Base-by-base conservation (phyloP, 352 stramenopile species). In the Phytophthora podocarpi region DNA sequence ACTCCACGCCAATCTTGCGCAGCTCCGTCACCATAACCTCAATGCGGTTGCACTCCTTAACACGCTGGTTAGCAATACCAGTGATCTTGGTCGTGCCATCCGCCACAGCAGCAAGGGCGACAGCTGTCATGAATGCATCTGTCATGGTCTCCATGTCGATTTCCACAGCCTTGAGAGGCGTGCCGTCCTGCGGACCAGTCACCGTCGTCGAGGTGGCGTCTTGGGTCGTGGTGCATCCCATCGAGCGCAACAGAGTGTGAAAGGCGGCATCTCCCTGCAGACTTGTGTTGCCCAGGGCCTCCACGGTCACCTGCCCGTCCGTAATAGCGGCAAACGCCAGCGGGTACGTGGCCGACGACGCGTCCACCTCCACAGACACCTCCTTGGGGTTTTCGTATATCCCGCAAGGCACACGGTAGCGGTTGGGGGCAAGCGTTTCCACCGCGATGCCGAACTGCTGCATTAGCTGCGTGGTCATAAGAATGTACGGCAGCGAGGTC, bases 31-130 rank as follows among this genome's bases (percentile, higher is more conserved):
- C 91, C 84, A 99, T 99, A 7, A 97, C 97, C 50, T 97, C 97
- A 74, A 99, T 99, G 40, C 97, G 90, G 65, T 99, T 98, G 52
- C 96, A 99, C 74, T 99, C 96, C 79, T 99, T 99, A 18, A 99
- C 88, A 37, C 97, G 89, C 91, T 98, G 98, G 62, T 97, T 98
- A n/a, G 97, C 97, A 37, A 99, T 98, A 63, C 98, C 98, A 31
- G 94, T 93, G 82, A 99, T 99, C 6, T 91, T 97, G 7, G 96
- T 99, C 16, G 91, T 97, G 53, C 97, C 97, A 26, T 98, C 84
- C 0, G 95, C 96, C 63, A 98, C 97, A 2, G 98, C 82, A 5
- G 94, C 96, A 23, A 98, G 89, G 13, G 97, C 95, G 4, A 97
- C 96, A 12, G 98, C 82, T 24, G 96, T 99, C 97, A 99, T 99